Conservation (phyloP, 2,329 filamentous ascomycete species). For the Metarhizium anisopliae region DNA sequence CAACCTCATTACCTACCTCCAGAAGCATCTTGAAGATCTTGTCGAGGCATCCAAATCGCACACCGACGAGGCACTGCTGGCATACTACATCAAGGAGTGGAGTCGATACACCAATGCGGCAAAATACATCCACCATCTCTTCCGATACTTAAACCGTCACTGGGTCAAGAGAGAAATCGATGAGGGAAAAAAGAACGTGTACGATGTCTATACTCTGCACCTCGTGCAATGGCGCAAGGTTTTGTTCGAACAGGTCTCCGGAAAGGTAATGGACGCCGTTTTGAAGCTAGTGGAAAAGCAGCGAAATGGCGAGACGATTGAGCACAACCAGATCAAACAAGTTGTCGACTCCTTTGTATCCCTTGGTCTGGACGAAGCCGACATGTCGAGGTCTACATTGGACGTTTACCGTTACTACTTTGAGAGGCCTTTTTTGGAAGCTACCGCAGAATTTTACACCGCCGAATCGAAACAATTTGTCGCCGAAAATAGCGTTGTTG, state of each 20-base stretch:
- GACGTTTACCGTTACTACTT: constrained; percentile 93
- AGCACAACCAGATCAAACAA: constrained; percentile 92
- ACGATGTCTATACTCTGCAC: constrained; percentile 95
- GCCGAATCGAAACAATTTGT: constrained; percentile 91
- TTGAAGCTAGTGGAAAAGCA: constrained; percentile 95
- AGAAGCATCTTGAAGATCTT: constrained; percentile 63
- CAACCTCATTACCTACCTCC: constrained; percentile 79
- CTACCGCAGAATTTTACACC: constrained; percentile 79
- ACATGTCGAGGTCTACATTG: constrained; percentile 86
- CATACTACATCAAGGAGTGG: constrained; percentile 97
- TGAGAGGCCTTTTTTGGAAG: constrained; percentile 81
- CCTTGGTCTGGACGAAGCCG: constrained; percentile 84
- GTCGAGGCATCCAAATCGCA: constrained; percentile 67
- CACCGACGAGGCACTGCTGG: constrained; percentile 79
- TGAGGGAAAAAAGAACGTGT: constrained; percentile 96
- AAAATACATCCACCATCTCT: constrained; percentile 95
- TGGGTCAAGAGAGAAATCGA: constrained; percentile 99
- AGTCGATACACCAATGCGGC: constrained; percentile 88
- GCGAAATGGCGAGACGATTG: constrained; percentile 93
- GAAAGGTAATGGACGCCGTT: constrained; percentile 90
- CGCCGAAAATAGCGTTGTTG: constrained; percentile 92
- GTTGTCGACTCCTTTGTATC: constrained; percentile 97
- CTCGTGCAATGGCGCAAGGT: constrained; percentile 92
- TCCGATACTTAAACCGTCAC: constrained; percentile 91
- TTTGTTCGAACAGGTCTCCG: constrained; percentile 75